Evolutionary conservation across 305 asterid genomes (phyloP).

Genomic region (Fraxinus platypoda): DNA sequence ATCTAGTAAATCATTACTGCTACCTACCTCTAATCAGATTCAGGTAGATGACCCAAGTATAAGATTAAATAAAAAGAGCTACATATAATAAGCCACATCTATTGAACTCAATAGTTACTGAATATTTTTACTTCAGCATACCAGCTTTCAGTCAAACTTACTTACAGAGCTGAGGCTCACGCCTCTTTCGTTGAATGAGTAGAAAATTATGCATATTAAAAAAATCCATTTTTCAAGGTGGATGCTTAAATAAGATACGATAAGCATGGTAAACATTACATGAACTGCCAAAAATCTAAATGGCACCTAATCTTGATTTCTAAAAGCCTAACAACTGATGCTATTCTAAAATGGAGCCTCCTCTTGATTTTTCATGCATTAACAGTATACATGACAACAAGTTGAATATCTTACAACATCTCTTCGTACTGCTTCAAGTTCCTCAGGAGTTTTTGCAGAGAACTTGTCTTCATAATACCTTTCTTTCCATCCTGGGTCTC

Average conservation of each 20-base stretch:
- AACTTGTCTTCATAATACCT: conserved; percentile 94
- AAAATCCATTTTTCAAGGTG: not conserved
- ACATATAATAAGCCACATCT: not conserved
- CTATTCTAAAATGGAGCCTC: not conserved
- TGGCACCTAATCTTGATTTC: conserved; percentile 13
- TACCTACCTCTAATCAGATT: not conserved
- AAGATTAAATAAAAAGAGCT: not conserved
- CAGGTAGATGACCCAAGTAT: not conserved
- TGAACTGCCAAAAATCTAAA: not conserved
- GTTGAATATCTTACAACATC: conserved; percentile 71
- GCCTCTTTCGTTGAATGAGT: not conserved
- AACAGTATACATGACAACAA: conserved; percentile 14
- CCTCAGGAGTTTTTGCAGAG: conserved; percentile 68
- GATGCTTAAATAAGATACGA: not conserved
- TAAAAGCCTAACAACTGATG: not conserved
- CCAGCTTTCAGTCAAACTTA: not conserved
- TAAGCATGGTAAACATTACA: conserved; percentile 7
- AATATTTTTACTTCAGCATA: not conserved
- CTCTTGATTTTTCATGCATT: conserved; percentile 15
- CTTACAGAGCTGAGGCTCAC: not conserved
- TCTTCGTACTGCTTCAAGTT: conserved; percentile 69
- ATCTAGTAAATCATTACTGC: not conserved
- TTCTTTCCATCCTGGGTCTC: conserved; percentile 91
- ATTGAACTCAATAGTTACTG: not conserved
- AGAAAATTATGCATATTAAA: not conserved